These are phyloP conservation scores for Gossypium turneri DNA, from an alignment of 345 rosid species.

Conservation along the genomic window DNA sequence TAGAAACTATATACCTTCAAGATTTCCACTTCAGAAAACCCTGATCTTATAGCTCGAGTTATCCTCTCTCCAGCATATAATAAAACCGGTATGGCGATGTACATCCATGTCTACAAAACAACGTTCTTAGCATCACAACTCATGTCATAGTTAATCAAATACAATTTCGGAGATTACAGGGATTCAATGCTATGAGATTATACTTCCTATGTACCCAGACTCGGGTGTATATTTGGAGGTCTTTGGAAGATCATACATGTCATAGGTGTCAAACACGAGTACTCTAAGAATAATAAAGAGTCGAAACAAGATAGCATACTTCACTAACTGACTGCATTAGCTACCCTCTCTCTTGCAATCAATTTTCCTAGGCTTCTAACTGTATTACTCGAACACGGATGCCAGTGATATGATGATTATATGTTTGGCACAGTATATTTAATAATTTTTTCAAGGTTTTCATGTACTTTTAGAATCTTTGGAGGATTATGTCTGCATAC, in stretches of 20 bases:
- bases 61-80: slow-evolving; percentile 49
- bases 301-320: background rate
- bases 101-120: slow-evolving; percentile 50
- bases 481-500: too few relatives aligned
- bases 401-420: too few relatives aligned
- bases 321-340: background rate
- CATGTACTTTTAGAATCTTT: too few relatives aligned
- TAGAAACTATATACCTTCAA: slow-evolving; percentile 27
- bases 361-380: background rate
- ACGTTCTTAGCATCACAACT: background rate
- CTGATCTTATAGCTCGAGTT: slow-evolving; percentile 40
- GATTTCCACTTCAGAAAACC: slow-evolving; percentile 28
- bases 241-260: background rate
- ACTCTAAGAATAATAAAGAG: background rate
- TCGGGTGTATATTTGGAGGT: background rate
- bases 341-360: background rate
- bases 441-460: too few relatives aligned
- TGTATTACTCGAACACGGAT: background rate
- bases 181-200: background rate
- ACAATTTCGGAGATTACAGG: background rate
- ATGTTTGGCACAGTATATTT: too few relatives aligned
- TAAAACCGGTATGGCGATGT: slow-evolving; percentile 46
- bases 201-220: background rate
- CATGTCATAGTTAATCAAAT: slow-evolving; percentile 4
- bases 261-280: background rate